Percentiles rank a stretch among this genome's conserved stretches.
Conservation (phyloP, 768 basidiomycete genomes). For the Serendipita vermifera region DNA sequence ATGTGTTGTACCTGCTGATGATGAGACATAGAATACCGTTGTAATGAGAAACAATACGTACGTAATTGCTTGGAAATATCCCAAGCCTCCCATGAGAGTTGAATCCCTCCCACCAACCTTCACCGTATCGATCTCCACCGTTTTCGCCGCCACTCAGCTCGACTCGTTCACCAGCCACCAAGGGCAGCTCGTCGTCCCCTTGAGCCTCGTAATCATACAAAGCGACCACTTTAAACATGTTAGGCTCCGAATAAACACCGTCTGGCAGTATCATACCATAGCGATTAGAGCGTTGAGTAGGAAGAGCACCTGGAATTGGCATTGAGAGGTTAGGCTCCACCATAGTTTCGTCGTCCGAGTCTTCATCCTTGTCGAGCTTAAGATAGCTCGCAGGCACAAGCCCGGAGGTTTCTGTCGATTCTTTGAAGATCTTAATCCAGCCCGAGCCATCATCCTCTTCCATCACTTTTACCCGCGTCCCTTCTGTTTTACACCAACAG, state of each 20-base stretch:
- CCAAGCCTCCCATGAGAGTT: constrained; percentile 50
- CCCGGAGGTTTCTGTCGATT: constrained; percentile 40
- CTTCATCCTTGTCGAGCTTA: constrained; percentile 27
- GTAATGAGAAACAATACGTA: constrained; percentile 29
- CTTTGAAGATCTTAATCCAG: constrained; percentile 65
- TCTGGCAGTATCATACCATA: constrained; percentile 40
- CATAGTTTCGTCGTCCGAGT: constrained; percentile 12
- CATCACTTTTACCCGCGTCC: constrained; percentile 45
- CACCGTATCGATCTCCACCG: constrained; percentile 54
- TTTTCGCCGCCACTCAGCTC: constrained; percentile 48
- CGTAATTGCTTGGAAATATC: constrained; percentile 83
- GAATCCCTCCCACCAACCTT: constrained; percentile 81
- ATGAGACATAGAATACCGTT: background rate
- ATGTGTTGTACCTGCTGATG: constrained; percentile 6
- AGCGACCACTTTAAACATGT: background rate
- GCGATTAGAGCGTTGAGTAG: constrained; percentile 29
- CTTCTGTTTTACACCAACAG: constrained; percentile 34
- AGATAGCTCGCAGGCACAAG: constrained; percentile 80
- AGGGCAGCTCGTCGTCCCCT: constrained; percentile 54
- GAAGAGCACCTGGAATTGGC: constrained; percentile 15
- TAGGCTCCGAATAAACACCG: background rate
- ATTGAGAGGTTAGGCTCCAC: constrained; percentile 13
- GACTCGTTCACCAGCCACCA: constrained; percentile 48
- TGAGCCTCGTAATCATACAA: constrained; percentile 66
- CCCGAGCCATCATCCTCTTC: constrained; percentile 80